These are phyloP conservation scores for Nigrospora osmanthi DNA, from an alignment of 2,329 filamentous ascomycete genomes.

Conservation along the genomic window DNA sequence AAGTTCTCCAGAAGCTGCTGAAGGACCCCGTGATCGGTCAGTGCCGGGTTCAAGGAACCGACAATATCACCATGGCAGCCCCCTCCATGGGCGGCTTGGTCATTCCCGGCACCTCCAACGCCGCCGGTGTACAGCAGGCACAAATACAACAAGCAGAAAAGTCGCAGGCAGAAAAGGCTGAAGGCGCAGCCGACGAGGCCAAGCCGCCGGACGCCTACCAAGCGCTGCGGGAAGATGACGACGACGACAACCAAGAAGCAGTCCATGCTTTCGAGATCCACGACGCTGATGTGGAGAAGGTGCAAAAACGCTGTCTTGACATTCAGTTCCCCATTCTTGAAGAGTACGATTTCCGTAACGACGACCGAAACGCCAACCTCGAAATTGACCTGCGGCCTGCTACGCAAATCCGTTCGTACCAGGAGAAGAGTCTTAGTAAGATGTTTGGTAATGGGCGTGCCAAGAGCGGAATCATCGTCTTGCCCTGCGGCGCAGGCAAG, in stretches of 20 bases:
- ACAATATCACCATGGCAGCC: slow-evolving; percentile 70
- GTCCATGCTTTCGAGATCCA: slow-evolving; percentile 92
- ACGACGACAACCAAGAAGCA: slow-evolving; percentile 77
- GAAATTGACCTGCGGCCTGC: slow-evolving; percentile 89
- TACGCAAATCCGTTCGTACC: slow-evolving; percentile 86
- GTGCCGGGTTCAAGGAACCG: slow-evolving; percentile 64
- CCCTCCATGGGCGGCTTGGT: slow-evolving; percentile 82
- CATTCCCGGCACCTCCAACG: slow-evolving; percentile 91
- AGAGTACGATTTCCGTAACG: slow-evolving; percentile 95
- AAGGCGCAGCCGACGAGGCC: slow-evolving; percentile 36
- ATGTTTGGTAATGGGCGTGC: slow-evolving; percentile 99
- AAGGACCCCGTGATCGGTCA: slow-evolving; percentile 76
- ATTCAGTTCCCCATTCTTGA: slow-evolving; percentile 84
- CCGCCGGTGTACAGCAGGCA: slow-evolving; percentile 78
- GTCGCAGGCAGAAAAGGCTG: slow-evolving; percentile 32
- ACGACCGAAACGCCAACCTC: slow-evolving; percentile 79
- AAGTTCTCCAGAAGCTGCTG: slow-evolving; percentile 79
- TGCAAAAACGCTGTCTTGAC: slow-evolving; percentile 83
- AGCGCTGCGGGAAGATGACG: slow-evolving; percentile 70
- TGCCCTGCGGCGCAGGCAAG: slow-evolving; percentile 95
- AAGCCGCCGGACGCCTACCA: slow-evolving; percentile 64
- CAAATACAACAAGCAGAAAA: slow-evolving; percentile 31
- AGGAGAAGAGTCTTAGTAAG: slow-evolving; percentile 95
- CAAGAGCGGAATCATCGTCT: slow-evolving; percentile 93
- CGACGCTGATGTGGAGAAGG: slow-evolving; percentile 72